These are phyloP conservation scores for Penium margaritaceum DNA, from an alignment of 139 green algal genomes.

Conservation along the genomic window DNA sequence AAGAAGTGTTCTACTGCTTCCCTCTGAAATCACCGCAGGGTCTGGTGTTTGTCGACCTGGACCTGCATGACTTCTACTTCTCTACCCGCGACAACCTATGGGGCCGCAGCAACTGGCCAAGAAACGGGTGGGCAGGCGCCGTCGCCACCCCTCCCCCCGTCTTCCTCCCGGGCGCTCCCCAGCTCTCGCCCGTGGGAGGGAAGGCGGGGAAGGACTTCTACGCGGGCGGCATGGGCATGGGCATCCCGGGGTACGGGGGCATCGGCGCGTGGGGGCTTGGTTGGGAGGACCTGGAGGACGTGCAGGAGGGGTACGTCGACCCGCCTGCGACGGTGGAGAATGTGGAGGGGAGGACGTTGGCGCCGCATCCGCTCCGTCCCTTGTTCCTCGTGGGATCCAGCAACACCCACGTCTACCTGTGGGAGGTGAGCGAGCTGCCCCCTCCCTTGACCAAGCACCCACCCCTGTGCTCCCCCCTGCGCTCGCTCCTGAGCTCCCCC, in stretches of 20 bases:
- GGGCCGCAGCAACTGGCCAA: conserved; percentile 8
- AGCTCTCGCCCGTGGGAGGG: background rate
- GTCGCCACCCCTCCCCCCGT: conserved; percentile 3
- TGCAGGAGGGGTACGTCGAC: conserved; percentile 16
- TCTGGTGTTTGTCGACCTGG: conserved; percentile 10
- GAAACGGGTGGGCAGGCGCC: conserved; percentile 13
- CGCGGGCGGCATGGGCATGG: conserved; percentile 20
- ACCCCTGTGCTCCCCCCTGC: no score
- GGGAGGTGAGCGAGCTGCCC: conserved; percentile 10
- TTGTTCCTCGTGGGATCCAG: conserved; percentile 34
- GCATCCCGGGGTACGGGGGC: conserved; percentile 34
- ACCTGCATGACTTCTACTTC: background rate
- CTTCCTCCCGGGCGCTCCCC: background rate
- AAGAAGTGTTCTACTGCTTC: no score
- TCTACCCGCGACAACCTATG: conserved; percentile 24
- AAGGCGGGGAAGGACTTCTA: background rate
- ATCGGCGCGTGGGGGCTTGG: conserved; percentile 38
- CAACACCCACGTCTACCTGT: conserved; percentile 38
- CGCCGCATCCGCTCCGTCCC: conserved; percentile 28
- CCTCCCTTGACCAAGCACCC: background rate
- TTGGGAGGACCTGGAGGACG: conserved; percentile 41
- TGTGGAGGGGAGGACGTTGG: background rate
- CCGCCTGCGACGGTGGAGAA: conserved; percentile 30
- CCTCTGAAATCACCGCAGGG: no score
- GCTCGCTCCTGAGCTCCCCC: no score